Conservation (phyloP, 2,329 filamentous ascomycete genomes). For the Paraphoma chrysanthemicola region DNA sequence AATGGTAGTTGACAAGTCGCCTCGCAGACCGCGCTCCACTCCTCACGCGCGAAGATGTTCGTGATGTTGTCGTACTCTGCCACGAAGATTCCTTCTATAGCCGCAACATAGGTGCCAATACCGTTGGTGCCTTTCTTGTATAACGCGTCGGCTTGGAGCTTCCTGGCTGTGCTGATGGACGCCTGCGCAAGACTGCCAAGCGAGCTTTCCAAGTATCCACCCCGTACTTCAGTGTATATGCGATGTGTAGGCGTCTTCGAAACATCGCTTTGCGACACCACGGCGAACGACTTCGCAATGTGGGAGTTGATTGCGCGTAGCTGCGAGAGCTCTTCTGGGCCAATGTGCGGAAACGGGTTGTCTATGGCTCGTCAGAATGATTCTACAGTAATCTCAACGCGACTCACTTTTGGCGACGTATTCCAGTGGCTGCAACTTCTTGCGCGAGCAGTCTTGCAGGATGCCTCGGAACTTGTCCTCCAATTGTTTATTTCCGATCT, state of each 20-base stretch:
- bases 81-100: conserved; percentile 84
- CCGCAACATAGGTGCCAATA: conserved; percentile 86
- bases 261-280: conserved; percentile 53
- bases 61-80: conserved; percentile 92
- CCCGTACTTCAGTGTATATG: conserved; percentile 85
- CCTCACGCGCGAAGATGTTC: conserved; percentile 82
- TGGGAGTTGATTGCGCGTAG: conserved; percentile 81
- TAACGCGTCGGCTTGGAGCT: conserved; percentile 76
- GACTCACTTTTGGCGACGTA: conserved; percentile 84
- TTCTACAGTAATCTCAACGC: neutral
- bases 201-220: conserved; percentile 82
- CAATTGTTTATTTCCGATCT: conserved; percentile 79
- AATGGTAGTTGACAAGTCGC: conserved; percentile 80
- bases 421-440: conserved; percentile 82
- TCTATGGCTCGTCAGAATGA: conserved; percentile 49
- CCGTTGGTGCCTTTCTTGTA: conserved; percentile 91
- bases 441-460: conserved; percentile 77
- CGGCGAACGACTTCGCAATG: conserved; percentile 67
- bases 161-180: conserved; percentile 78
- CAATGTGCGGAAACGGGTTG: conserved; percentile 79
- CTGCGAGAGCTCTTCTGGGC: conserved; percentile 76
- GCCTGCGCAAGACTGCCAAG: conserved; percentile 87
- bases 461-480: conserved; percentile 84
- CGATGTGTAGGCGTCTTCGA: conserved; percentile 74
- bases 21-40: conserved; percentile 81